Percentiles rank a stretch among this genome's conserved stretches.
Conservation (phyloP, 805 yeast genomes). For the Metschnikowia picachoensis region DNA sequence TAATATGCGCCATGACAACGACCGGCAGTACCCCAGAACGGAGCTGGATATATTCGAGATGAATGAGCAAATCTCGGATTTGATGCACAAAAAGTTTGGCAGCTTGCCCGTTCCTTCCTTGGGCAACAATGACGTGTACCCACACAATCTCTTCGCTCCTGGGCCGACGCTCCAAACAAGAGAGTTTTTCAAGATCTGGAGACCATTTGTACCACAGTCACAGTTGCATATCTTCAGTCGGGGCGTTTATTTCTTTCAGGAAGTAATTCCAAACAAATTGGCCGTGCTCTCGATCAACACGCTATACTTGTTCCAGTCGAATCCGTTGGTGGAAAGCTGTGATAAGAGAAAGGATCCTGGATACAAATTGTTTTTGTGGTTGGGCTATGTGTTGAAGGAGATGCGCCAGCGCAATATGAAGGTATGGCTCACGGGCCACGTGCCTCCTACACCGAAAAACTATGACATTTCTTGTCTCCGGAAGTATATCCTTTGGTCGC, state of each 20-base stretch:
- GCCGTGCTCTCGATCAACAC: slow-evolving; percentile 81
- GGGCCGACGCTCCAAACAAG: slow-evolving; percentile 89
- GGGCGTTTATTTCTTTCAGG: slow-evolving; percentile 71
- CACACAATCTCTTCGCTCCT: slow-evolving; percentile 78
- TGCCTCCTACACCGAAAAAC: slow-evolving; percentile 80
- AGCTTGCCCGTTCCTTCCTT: slow-evolving; percentile 59
- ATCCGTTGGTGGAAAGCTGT: slow-evolving; percentile 82
- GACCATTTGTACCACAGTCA: slow-evolving; percentile 66
- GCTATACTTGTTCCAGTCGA: slow-evolving; percentile 66
- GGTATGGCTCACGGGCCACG: slow-evolving; percentile 87
- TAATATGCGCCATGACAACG: slow-evolving; percentile 81
- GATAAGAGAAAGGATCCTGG: slow-evolving; percentile 74
- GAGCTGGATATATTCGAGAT: slow-evolving; percentile 66
- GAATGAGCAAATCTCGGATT: slow-evolving; percentile 54
- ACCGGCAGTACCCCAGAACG: slow-evolving; percentile 67
- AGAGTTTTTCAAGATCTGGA: slow-evolving; percentile 72
- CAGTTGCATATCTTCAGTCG: slow-evolving; percentile 72
- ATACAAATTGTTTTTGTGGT: slow-evolving; percentile 70
- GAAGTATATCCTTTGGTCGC: slow-evolving; percentile 74
- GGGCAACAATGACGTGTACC: slow-evolving; percentile 87
- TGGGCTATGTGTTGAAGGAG: slow-evolving; percentile 70
- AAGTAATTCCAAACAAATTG: slow-evolving; percentile 73
- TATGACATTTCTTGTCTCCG: slow-evolving; percentile 68
- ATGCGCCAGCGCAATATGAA: slow-evolving; percentile 70
- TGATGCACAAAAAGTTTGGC: slow-evolving; percentile 52